These are phyloP conservation scores for Neopestalotiopsis rosae DNA, from an alignment of 2,329 filamentous ascomycete genomes.

Conservation along the genomic window DNA sequence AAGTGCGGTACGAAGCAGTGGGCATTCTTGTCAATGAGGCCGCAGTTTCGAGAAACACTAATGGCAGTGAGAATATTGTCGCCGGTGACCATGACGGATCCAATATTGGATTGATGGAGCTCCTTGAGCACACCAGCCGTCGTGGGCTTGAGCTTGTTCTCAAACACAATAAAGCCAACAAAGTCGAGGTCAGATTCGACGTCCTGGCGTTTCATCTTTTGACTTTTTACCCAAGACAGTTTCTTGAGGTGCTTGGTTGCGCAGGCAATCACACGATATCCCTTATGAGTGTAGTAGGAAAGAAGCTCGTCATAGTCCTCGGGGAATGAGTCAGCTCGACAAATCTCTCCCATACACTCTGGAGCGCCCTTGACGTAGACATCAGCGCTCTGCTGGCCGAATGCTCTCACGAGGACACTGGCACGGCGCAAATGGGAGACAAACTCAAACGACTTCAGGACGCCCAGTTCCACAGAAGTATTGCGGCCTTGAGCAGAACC, in stretches of 20 bases:
- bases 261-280: conserved; percentile 95
- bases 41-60: conserved; percentile 90
- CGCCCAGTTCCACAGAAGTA: conserved; percentile 79
- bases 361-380: conserved; percentile 97
- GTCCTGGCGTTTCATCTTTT: conserved; percentile 88
- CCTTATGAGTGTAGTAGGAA: conserved; percentile 90
- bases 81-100: conserved; percentile 94
- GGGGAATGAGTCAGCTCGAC: conserved; percentile 82
- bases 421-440: conserved; percentile 90
- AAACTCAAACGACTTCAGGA: conserved; percentile 92
- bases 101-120: conserved; percentile 81
- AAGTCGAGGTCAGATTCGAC: conserved; percentile 87
- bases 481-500: conserved; percentile 33
- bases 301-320: conserved; percentile 88
- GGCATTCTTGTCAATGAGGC: conserved; percentile 77
- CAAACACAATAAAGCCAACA: conserved; percentile 95
- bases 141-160: conserved; percentile 94
- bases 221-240: conserved; percentile 90
- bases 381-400: conserved; percentile 82
- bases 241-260: conserved; percentile 88
- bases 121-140: conserved; percentile 84
- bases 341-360: conserved; percentile 95
- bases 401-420: conserved; percentile 89
- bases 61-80: conserved; percentile 98
- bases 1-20: conserved; percentile 96